phyloP scores from a whole-genome alignment of 352 stramenopile genomes.

The Phytophthora tubulina region DNA sequence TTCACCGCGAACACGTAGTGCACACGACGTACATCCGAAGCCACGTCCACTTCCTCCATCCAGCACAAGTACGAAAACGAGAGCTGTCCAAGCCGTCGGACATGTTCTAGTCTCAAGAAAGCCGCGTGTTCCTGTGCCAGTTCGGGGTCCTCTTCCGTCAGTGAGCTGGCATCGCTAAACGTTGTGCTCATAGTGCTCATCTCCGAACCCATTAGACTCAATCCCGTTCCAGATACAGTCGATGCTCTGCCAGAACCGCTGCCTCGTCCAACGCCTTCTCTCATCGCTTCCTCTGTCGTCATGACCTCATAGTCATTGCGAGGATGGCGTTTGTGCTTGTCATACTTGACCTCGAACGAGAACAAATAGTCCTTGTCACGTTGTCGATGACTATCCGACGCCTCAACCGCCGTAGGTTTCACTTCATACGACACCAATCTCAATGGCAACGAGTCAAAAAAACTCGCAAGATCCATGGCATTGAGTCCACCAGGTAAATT shows the following conservation, averaged over 20 bases:
- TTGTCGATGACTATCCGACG: conserved; percentile 57
- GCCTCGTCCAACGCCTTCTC: conserved; percentile 13
- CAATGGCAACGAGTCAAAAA: conserved; percentile 81
- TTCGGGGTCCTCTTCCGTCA: conserved; percentile 52
- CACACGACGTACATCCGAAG: conserved; percentile 65
- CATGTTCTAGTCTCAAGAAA: conserved; percentile 58
- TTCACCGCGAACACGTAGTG: conserved; percentile 72
- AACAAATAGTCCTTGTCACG: conserved; percentile 81
- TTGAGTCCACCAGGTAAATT: conserved; percentile 78
- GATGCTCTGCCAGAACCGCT: conserved; percentile 18
- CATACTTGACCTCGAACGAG: conserved; percentile 79
- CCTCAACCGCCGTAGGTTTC: neutral
- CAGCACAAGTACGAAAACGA: conserved; percentile 68
- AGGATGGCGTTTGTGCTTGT: conserved; percentile 32
- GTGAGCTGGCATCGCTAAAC: conserved; percentile 59
- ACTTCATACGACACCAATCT: conserved; percentile 82
- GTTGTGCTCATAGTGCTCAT: conserved; percentile 65
- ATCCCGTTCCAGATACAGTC: conserved; percentile 26
- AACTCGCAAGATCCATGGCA: conserved; percentile 79
- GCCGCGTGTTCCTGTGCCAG: conserved; percentile 44
- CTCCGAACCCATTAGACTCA: conserved; percentile 44
- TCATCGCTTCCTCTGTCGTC: conserved; percentile 19
- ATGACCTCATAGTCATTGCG: conserved; percentile 14
- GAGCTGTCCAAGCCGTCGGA: conserved; percentile 51
- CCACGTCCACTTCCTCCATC: conserved; percentile 80